Evolutionary conservation across 371 early-diverging fungal genomes (phyloP), one percentile per base, ranked within the genome.

Genomic region (Rhizopus delemar): DNA sequence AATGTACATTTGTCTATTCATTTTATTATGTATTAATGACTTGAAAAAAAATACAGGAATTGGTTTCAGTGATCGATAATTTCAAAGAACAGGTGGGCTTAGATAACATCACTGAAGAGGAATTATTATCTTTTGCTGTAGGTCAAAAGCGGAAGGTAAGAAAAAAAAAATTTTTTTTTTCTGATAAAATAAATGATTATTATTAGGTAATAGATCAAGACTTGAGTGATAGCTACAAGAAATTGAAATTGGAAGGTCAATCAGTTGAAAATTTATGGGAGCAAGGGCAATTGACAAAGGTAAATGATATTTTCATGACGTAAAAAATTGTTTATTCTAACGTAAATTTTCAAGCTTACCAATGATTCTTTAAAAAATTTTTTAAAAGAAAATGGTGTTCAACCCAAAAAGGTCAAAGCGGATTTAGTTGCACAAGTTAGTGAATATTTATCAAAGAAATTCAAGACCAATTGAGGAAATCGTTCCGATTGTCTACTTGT

Each of bases 341-440:
- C 5, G 4, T 43, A 4, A 22, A 3, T 59, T 28, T 39, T 13
- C 11, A 52, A 70, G 70, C 60, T 59, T 36, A 77, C 86, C 1
- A 79, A 87, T 45, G 71, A 74, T 6, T 64, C 56, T 9, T 55
- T 89, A 41, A 85, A 73, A 50, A 80, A 67, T 22, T 89, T 77
- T 53, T 56, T 88, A 41, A 53, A 34, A 35, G 56, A 68, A 39
- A 69, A 68, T 12, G 75, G 75, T 9, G 36, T 72, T 11, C 65
- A 71, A 12, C 71, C 82, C 0, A 57, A 66, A 9, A 69, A 52
- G 6, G 71, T 66, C 58, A 88, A 88, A 66, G 80, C 71, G 2
- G 84, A 80, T 45, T 53, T 85, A 46, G 54, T 85, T 8, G 57
- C 54, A 28, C 80, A 80, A 59, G 72, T 85, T 4, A 71, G 75